These are phyloP conservation scores for Lactifluus volemus DNA, from an alignment of 768 basidiomycete genomes.

Conservation along the genomic window DNA sequence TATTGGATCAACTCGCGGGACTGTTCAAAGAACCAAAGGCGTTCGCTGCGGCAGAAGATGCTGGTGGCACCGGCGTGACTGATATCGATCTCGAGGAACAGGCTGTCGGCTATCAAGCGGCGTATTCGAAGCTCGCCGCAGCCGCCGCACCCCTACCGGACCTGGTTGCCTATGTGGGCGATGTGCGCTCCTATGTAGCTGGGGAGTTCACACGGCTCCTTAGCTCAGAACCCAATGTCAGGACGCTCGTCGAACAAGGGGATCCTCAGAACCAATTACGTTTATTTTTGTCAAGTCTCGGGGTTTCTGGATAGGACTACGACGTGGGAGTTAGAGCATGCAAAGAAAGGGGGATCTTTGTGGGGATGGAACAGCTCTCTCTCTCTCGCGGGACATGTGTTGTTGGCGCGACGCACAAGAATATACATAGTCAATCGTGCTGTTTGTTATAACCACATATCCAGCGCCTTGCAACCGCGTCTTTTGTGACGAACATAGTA, in stretches of 20 bases:
- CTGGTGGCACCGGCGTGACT: conserved; percentile 50
- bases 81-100: conserved; percentile 88
- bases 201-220: conserved; percentile 28
- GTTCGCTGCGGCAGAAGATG: conserved; percentile 43
- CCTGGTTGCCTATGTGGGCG: conserved; percentile 49
- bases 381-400: background rate
- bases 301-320: conserved; percentile 24
- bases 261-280: conserved; percentile 21
- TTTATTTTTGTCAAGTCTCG: conserved; percentile 28
- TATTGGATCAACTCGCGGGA: conserved; percentile 61
- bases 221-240: conserved; percentile 16
- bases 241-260: conserved; percentile 22
- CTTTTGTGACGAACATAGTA: background rate
- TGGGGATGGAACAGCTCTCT: background rate
- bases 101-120: conserved; percentile 84
- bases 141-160: conserved; percentile 53
- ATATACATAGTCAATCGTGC: background rate
- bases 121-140: conserved; percentile 86
- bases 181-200: conserved; percentile 48
- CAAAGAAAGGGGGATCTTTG: too few relatives aligned
- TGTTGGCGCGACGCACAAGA: background rate
- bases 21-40: conserved; percentile 75
- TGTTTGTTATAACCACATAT: background rate
- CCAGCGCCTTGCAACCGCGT: background rate
- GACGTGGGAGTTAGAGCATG: background rate